Evolutionary conservation across 2,329 filamentous ascomycete genomes (phyloP), one percentile per base, ranked within the genome.

Genomic region (Neonectria hederae): DNA sequence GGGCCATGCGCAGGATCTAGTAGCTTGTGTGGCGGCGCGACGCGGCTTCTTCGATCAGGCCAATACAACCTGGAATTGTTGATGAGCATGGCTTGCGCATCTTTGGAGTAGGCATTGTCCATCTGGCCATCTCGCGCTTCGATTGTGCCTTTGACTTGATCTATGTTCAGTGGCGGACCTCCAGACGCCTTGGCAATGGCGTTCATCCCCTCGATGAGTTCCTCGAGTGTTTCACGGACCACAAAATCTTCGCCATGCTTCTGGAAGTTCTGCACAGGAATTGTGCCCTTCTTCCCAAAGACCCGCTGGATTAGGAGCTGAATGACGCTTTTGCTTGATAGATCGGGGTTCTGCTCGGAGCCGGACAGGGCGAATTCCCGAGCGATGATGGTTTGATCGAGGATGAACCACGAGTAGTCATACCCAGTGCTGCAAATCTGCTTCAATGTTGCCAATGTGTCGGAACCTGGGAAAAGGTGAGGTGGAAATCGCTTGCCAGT

Each of bases 381-480:
- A n/a, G 85, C 84, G 51, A 89, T 84, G 69, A 89, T 89, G 72
- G 77, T 78, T 65, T 86, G 84, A 73, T 87, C 82, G 2, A 87
- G 81, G 59, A 89, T 82, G 76, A 89, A 89, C 87, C 87, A 89
- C 2, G 83, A 84, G 78, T 89, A 89, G 73, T 89, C 86, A 76
- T 88, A 84, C 0, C 87, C 87, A 0, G 87, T 89, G 67, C 75
- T 76, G 79, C 86, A 87, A 65, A 89, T 89, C 70, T 89, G 76
- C 76, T 84, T 84, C 17, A 89, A 80, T 2, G 87, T 89, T 0
- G 78, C 83, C 5, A 89, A 76, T 0, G 87, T 89, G 72, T 89
- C 87, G 32, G 80, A 78, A 1, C 87, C 87, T 0, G 87, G 87
- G 74, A 80, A 89, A 1, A 89, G 77, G 63, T 83, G 84, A 0